Evolutionary conservation across 2,329 filamentous ascomycete genomes (phyloP).

Genomic region (Graphiopsis chlorocephala): DNA sequence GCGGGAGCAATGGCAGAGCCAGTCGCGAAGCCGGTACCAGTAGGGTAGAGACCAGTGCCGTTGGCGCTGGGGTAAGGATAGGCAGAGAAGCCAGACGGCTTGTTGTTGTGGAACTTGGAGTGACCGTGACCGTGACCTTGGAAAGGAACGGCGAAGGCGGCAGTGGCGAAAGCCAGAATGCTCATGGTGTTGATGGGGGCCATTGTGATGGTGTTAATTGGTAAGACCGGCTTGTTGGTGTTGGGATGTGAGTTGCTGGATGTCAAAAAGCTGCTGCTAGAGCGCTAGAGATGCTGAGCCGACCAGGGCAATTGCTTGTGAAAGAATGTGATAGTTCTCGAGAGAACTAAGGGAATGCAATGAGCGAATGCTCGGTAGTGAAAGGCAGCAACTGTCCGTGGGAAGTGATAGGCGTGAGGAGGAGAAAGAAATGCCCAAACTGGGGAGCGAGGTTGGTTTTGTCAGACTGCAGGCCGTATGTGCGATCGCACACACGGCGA

Average conservation of each 20-base stretch:
- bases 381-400: conserved; percentile 30
- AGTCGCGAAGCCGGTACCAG: conserved; percentile 19
- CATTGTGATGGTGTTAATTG: conserved; percentile 30
- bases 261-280: conserved; percentile 36
- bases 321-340: conserved; percentile 37
- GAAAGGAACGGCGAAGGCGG: conserved; percentile 39
- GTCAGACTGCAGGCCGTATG: conserved; percentile 3
- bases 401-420: conserved; percentile 22
- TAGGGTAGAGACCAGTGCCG: conserved; percentile 24
- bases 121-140: conserved; percentile 35
- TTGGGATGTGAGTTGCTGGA: conserved; percentile 13
- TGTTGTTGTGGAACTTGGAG: conserved; percentile 26
- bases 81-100: conserved; percentile 28
- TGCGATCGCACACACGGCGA: neutral
- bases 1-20: conserved; percentile 18
- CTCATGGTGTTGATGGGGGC: conserved; percentile 38
- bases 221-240: conserved; percentile 20
- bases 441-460: conserved; percentile 4
- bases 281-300: conserved; percentile 38
- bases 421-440: conserved; percentile 19
- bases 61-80: conserved; percentile 31
- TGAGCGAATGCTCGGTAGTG: conserved; percentile 41
- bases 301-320: conserved; percentile 42
- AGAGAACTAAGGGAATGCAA: conserved; percentile 35
- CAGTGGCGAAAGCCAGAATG: conserved; percentile 43